Conservation (phyloP, 2,329 filamentous ascomycete genomes). For the Teratosphaeria gauchensis region DNA sequence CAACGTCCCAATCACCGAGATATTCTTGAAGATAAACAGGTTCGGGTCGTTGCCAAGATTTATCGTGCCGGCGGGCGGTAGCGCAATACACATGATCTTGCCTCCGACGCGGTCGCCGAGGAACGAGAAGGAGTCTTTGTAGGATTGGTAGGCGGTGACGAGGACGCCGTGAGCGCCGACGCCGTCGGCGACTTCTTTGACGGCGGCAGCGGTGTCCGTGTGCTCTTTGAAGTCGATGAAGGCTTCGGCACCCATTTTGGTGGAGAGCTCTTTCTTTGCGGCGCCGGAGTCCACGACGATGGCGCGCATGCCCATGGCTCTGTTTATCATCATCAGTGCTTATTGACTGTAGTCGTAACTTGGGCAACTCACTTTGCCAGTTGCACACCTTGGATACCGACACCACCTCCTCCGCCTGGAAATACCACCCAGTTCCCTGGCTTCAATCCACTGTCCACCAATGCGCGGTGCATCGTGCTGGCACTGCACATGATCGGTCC, state of each 20-base stretch:
- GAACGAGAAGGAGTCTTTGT: conserved; percentile 21
- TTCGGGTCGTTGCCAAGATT: conserved; percentile 26
- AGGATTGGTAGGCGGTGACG: conserved; percentile 29
- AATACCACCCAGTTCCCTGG: conserved; percentile 48
- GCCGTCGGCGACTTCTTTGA: conserved; percentile 38
- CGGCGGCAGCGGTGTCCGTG: conserved; percentile 30
- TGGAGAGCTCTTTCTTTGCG: conserved; percentile 36
- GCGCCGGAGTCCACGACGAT: conserved; percentile 47
- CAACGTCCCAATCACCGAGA: conserved; percentile 29
- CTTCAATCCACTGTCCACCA: conserved; percentile 42
- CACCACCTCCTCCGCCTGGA: conserved; percentile 45
- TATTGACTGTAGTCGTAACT: not conserved
- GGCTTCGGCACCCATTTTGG: conserved; percentile 44
- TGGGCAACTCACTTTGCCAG: conserved; percentile 29
- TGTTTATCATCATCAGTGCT: conserved; percentile 2
- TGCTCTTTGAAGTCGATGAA: conserved; percentile 47
- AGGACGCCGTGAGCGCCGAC: conserved; percentile 38
- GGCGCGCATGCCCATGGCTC: conserved; percentile 47
- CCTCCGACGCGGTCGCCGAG: conserved; percentile 40
- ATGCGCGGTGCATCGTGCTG: conserved; percentile 48
- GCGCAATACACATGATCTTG: conserved; percentile 42
- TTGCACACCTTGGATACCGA: conserved; percentile 50
- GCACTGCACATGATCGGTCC: conserved; percentile 53
- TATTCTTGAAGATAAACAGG: conserved; percentile 26
- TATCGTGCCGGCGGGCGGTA: conserved; percentile 28